Conservation (phyloP, 2,329 filamentous ascomycete genomes). For the Lecanicillium sp. region DNA sequence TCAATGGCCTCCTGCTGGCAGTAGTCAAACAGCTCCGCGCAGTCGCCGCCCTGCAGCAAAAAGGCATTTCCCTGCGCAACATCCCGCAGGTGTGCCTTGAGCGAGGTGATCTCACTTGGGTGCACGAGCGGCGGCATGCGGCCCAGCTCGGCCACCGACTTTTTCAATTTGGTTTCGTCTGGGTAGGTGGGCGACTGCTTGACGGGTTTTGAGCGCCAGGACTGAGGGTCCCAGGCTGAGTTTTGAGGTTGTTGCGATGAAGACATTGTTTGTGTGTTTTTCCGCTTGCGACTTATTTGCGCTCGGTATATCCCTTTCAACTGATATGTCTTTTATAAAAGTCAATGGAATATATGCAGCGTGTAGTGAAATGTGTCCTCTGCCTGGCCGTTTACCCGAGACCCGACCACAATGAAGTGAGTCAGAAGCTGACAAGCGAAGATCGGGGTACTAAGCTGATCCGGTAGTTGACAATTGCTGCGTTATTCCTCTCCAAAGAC, state of each 20-base stretch:
- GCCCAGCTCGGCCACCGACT: slow-evolving; percentile 55
- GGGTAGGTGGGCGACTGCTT: slow-evolving; percentile 68
- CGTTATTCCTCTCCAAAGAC: too few species aligned
- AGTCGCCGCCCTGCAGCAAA: slow-evolving; percentile 91
- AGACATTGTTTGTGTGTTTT: background rate
- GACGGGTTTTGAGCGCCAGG: slow-evolving; percentile 72
- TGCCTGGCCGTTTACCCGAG: too few species aligned
- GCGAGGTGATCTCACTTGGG: slow-evolving; percentile 67
- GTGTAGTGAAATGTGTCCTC: too few species aligned
- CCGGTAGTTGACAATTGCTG: too few species aligned
- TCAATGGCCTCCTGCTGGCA: slow-evolving; percentile 85
- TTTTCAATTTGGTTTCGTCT: slow-evolving; percentile 49
- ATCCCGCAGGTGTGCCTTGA: slow-evolving; percentile 72
- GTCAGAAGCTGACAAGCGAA: too few species aligned
- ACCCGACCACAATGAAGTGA: too few species aligned
- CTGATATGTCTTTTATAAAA: too few species aligned
- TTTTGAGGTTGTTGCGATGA: slow-evolving; percentile 2
- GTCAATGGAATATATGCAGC: too few species aligned
- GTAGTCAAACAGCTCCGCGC: slow-evolving; percentile 95
- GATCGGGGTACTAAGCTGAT: too few species aligned
- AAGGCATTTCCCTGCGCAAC: slow-evolving; percentile 89
- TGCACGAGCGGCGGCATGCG: slow-evolving; percentile 72
- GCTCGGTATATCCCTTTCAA: too few species aligned
- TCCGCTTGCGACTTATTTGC: too few species aligned
- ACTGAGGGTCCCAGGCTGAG: slow-evolving; percentile 48